phyloP scores from a whole-genome alignment of 768 basidiomycete genomes.

The Panus rudis region DNA sequence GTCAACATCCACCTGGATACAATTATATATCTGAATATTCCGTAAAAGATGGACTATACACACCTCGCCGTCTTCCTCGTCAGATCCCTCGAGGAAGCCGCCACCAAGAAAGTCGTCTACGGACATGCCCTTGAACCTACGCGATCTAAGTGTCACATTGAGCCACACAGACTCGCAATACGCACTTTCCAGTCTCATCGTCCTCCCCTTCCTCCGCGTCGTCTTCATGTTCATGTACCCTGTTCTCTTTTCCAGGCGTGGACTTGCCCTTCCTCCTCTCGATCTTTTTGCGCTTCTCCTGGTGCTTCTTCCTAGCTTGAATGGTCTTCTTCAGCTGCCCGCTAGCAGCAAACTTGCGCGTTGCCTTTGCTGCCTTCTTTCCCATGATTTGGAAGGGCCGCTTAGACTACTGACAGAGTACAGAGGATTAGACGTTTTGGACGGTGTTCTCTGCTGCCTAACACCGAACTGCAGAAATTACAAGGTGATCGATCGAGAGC shows the following conservation, averaged over 20 bases:
- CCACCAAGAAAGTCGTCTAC: slow-evolving; percentile 74
- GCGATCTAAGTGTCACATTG: neutral
- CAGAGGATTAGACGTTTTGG: slow-evolving; percentile 4
- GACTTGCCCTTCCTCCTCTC: slow-evolving; percentile 43
- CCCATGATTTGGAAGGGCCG: slow-evolving; percentile 39
- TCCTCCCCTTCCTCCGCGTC: slow-evolving; percentile 18
- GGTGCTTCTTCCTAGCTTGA: slow-evolving; percentile 72
- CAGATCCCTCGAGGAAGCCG: slow-evolving; percentile 55
- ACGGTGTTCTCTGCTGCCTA: neutral
- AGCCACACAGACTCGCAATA: slow-evolving; percentile 6
- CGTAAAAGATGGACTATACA: slow-evolving; percentile 7
- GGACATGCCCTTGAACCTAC: slow-evolving; percentile 48
- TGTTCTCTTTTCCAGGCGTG: slow-evolving; percentile 15
- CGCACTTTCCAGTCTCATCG: slow-evolving; percentile 16
- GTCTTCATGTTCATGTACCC: slow-evolving; percentile 21
- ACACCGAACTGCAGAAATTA: too few relatives aligned
- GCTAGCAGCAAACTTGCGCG: slow-evolving; percentile 81
- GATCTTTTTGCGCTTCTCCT: slow-evolving; percentile 66
- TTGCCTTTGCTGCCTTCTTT: slow-evolving; percentile 68
- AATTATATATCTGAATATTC: neutral
- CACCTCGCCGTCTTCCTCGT: slow-evolving; percentile 42
- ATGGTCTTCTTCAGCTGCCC: slow-evolving; percentile 88
- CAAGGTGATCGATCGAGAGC: too few relatives aligned
- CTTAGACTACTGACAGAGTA: slow-evolving; percentile 2
- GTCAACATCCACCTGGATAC: slow-evolving; percentile 21